Evolutionary conservation across 78 protist species (phyloP), one percentile per base, ranked within the genome.

Genomic region (Pigoraptor vietnamica): DNA sequence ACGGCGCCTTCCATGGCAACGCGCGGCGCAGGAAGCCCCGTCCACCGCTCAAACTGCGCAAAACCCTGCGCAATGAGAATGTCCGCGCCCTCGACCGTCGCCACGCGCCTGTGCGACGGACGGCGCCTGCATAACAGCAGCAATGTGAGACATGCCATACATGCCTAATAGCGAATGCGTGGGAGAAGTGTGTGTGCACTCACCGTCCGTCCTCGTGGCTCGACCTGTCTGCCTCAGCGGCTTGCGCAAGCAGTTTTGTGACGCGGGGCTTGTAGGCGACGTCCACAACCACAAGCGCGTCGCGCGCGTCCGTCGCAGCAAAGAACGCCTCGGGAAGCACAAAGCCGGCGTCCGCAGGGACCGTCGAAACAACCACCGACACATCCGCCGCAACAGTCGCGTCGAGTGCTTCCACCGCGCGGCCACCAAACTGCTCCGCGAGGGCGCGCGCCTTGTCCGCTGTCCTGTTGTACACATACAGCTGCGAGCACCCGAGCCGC

Each of bases 51-150:
- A 79, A 79, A 79, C 84, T 79, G 84, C 19, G 87, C 87, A 25
- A 79, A 25, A 79, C 84, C 97, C 40, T 96, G 97, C 83, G 91
- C 95, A 29, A 94, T 19, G 24, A 96, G 92, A 91, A 96, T 89
- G 90, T 96, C 96, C 14, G 87, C 24, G 84, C 97, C 97, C 37
- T 92, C 91, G 1, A 93, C 89, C 1, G 33, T 14, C 0, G 39
- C 24, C 38, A 88, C 40, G 67, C 14, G 67, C 29, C 0, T 56
- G 48, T 23, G 92, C 81, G 0, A 24, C 88, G 79, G 23, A 92
- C 96, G 34, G 90, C 24, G 23, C 29, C 86, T 29, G 79, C 90
- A 55, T 29, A 90, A 48, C 34, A 90, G 24, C 24, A 67, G 0
- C 93, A 14, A 92, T 33, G 86, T 86, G 79, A n/a, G 25, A 10